Conservation (phyloP, 1,284 basidiomycete genomes). For the Leccinum angustisporum region DNA sequence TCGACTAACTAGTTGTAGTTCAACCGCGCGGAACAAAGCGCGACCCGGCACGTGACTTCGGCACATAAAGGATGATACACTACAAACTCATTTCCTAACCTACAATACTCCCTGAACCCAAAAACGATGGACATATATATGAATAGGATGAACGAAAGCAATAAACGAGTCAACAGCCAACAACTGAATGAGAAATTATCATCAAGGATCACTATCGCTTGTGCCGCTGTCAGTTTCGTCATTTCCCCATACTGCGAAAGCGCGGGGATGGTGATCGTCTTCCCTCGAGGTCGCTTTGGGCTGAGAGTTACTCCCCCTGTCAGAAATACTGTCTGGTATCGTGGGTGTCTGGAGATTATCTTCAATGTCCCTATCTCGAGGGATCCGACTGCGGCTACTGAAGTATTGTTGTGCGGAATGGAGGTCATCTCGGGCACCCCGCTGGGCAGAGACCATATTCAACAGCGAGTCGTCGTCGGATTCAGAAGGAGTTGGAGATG, state of each 20-base stretch:
- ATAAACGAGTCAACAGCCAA: not conserved
- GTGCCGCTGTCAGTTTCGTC: slow-evolving; percentile 86
- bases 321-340: slow-evolving; percentile 38
- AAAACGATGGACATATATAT: not conserved
- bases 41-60: slow-evolving; percentile 19
- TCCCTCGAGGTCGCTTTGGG: slow-evolving; percentile 39
- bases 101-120: not conserved
- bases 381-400: slow-evolving; percentile 53
- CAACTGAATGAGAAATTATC: not conserved
- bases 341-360: slow-evolving; percentile 64
- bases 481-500: slow-evolving; percentile 43
- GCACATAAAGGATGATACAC: not conserved
- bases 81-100: not conserved
- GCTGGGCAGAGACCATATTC: slow-evolving; percentile 36
- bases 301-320: slow-evolving; percentile 37
- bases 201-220: slow-evolving; percentile 60
- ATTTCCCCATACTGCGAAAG: slow-evolving; percentile 81
- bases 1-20: not conserved
- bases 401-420: slow-evolving; percentile 44
- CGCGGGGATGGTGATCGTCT: slow-evolving; percentile 48
- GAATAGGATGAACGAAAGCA: slow-evolving; percentile 3
- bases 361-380: slow-evolving; percentile 51
- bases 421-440: slow-evolving; percentile 54
- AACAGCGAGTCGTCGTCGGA: slow-evolving; percentile 35
- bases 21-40: not conserved